Evolutionary conservation across 495 filamentous ascomycete genomes (phyloP).

Genomic region (Durotheca rogersii): DNA sequence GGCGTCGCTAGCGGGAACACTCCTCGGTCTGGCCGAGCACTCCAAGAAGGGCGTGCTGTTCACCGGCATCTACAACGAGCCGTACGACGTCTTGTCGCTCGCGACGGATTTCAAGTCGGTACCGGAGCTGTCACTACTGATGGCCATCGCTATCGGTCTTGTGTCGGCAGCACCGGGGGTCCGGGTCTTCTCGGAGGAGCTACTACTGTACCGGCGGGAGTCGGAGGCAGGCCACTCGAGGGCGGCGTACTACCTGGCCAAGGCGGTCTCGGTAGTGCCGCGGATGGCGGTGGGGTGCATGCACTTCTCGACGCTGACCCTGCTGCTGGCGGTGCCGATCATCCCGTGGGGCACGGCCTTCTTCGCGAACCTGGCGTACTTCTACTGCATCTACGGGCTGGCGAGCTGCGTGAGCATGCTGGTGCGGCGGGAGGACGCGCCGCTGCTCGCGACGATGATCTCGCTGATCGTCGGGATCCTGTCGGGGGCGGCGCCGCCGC

Average conservation of each 20-base stretch:
- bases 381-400: slow-evolving; percentile 60
- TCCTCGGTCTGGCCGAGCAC: slow-evolving; percentile 55
- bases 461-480: slow-evolving; percentile 51
- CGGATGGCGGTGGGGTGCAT: slow-evolving; percentile 53
- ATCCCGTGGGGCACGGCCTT: slow-evolving; percentile 49
- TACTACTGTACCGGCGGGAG: slow-evolving; percentile 54
- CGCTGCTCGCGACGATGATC: slow-evolving; percentile 50
- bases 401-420: slow-evolving; percentile 53
- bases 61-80: slow-evolving; percentile 49
- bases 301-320: slow-evolving; percentile 56
- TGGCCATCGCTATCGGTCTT: slow-evolving; percentile 55
- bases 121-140: slow-evolving; percentile 52
- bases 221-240: slow-evolving; percentile 54
- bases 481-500: slow-evolving; percentile 50
- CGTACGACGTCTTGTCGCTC: slow-evolving; percentile 53
- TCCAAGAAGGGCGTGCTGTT: slow-evolving; percentile 53
- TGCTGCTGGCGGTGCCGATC: slow-evolving; percentile 51
- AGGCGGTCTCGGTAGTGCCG: slow-evolving; percentile 49
- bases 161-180: slow-evolving; percentile 55
- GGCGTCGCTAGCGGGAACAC: slow-evolving; percentile 50
- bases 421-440: slow-evolving; percentile 49
- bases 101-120: slow-evolving; percentile 50
- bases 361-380: slow-evolving; percentile 53
- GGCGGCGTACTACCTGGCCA: slow-evolving; percentile 59
- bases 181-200: slow-evolving; percentile 58